Conservation (phyloP, 2,329 filamentous ascomycete genomes). For the Talaromyces marneffei region DNA sequence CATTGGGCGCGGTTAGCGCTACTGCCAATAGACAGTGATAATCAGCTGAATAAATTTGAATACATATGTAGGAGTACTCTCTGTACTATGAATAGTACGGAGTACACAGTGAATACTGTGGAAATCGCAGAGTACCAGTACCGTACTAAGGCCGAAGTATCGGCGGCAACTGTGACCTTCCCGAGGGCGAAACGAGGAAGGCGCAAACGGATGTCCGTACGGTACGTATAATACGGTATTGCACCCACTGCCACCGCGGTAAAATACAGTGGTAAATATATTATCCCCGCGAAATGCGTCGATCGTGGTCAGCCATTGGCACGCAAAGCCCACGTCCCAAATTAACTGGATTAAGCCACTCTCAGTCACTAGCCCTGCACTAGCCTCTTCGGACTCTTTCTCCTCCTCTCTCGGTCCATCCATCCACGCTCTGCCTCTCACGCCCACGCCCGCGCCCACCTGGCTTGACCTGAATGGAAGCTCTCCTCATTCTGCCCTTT, state of each 20-base stretch:
- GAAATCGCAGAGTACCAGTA: too few species aligned
- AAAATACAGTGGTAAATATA: not conserved
- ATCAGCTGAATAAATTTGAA: not conserved
- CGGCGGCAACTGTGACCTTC: not conserved
- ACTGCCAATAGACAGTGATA: not conserved
- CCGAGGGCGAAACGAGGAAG: not conserved
- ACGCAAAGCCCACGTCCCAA: not conserved
- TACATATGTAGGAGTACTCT: too few species aligned
- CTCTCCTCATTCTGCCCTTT: slow-evolving; percentile 19
- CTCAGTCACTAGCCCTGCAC: not conserved
- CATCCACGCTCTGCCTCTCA: slow-evolving; percentile 4
- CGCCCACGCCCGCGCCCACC: slow-evolving; percentile 1
- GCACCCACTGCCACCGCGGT: too few species aligned
- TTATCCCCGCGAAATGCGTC: slow-evolving; percentile 14
- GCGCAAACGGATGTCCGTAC: not conserved
- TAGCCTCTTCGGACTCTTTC: slow-evolving; percentile 8
- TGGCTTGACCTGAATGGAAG: slow-evolving; percentile 3
- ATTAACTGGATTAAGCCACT: not conserved
- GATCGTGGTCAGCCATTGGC: slow-evolving; percentile 7
- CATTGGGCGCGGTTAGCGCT: slow-evolving; percentile 2
- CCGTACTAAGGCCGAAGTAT: too few species aligned
- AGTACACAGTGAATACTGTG: not conserved
- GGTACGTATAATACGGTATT: not conserved
- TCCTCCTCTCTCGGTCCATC: not conserved
- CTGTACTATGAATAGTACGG: too few species aligned